Evolutionary conservation across 176 grass and related monocot species (phyloP).

Genomic region (Carex kokanica): DNA sequence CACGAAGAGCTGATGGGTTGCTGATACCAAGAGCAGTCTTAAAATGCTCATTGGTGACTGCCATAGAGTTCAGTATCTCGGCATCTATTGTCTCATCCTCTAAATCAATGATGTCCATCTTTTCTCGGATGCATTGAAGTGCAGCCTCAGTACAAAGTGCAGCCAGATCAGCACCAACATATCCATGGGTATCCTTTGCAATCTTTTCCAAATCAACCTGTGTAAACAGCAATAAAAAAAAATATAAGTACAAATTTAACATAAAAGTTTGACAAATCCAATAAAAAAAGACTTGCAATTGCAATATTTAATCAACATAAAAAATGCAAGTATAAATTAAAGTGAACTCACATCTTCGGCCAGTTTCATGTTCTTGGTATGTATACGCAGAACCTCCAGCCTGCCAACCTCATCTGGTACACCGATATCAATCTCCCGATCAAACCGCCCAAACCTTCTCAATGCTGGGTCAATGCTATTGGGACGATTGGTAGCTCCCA

Average conservation of each 20-base stretch:
- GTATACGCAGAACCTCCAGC: conserved; percentile 81
- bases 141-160: conserved; percentile 83
- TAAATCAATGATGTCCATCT: conserved; percentile 87
- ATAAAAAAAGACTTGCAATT: conserved; percentile 3
- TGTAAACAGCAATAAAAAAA: background rate
- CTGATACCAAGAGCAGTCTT: conserved; percentile 86
- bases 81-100: conserved; percentile 94
- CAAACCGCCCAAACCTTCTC: conserved; percentile 79
- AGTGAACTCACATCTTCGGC: conserved; percentile 57
- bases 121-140: conserved; percentile 83
- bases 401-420: conserved; percentile 84
- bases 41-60: conserved; percentile 90
- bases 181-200: conserved; percentile 74
- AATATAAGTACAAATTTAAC: no score
- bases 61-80: conserved; percentile 87
- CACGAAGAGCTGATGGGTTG: conserved; percentile 77
- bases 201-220: conserved; percentile 82
- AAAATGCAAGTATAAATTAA: background rate
- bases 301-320: background rate
- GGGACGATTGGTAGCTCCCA: conserved; percentile 76
- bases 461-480: conserved; percentile 86
- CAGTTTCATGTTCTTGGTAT: conserved; percentile 90
- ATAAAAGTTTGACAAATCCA: background rate
- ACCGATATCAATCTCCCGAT: conserved; percentile 76
- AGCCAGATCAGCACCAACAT: conserved; percentile 79